These are phyloP conservation scores for Leccinum incarnatum DNA, from an alignment of 768 basidiomycete genomes.

Conservation along the genomic window DNA sequence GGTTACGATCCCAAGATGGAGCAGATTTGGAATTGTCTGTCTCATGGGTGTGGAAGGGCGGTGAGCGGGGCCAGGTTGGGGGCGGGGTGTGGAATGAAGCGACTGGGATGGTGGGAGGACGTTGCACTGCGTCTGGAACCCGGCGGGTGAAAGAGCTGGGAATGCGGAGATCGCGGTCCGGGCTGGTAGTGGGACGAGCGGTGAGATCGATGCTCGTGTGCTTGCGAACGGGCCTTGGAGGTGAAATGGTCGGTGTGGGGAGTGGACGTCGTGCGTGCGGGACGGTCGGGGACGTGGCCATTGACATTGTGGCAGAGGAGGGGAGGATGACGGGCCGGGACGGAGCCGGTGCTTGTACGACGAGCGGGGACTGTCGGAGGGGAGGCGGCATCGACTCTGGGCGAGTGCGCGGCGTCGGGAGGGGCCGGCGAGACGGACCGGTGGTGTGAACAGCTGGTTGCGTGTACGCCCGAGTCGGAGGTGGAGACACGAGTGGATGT, in stretches of 20 bases:
- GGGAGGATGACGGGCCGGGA: constrained; percentile 31
- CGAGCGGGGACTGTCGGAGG: constrained; percentile 15
- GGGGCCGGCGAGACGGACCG: constrained; percentile 27
- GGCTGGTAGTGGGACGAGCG: constrained; percentile 8
- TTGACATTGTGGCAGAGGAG: constrained; percentile 17
- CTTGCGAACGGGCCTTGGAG: constrained; percentile 8
- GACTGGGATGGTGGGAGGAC: background rate
- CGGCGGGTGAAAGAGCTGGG: constrained; percentile 26
- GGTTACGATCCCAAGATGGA: constrained; percentile 44
- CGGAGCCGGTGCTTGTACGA: constrained; percentile 31
- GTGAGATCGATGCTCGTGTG: constrained; percentile 28
- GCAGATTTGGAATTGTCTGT: constrained; percentile 31
- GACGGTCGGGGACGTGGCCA: constrained; percentile 8
- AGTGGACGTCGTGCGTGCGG: constrained; percentile 22
- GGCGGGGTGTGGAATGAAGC: constrained; percentile 8
- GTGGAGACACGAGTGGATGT: constrained; percentile 9
- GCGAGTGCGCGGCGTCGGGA: constrained; percentile 29
- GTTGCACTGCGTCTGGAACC: constrained; percentile 6
- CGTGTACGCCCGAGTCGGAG: constrained; percentile 3
- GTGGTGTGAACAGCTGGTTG: constrained; percentile 8
- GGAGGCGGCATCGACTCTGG: constrained; percentile 27
- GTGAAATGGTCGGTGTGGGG: constrained; percentile 14
- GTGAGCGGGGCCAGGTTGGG: constrained; percentile 14
- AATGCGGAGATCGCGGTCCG: constrained; percentile 22
- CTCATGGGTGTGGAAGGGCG: constrained; percentile 6